These are phyloP conservation scores for Lathyrus tuberosus DNA, from an alignment of 306 rosid species.

Conservation along the genomic window DNA sequence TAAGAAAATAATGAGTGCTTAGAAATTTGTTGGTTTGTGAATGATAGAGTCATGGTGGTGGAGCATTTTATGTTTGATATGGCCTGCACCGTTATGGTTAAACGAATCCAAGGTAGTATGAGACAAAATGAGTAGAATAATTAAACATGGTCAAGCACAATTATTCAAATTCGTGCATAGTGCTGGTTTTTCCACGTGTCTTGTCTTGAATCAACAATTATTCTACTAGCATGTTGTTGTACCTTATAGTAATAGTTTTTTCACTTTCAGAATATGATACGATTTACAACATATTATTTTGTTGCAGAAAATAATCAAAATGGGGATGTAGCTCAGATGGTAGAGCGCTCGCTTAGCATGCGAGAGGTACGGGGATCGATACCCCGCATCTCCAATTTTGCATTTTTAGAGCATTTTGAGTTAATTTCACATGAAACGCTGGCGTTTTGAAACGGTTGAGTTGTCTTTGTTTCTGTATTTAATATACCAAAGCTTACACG, in stretches of 20 bases:
- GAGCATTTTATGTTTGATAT: slow-evolving; percentile 27
- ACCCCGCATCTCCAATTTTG: slow-evolving; percentile 75
- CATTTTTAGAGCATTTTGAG: rapidly evolving
- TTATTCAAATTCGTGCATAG: slow-evolving; percentile 5
- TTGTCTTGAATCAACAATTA: slow-evolving; percentile 4
- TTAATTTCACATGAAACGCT: not conserved
- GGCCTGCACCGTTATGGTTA: not conserved
- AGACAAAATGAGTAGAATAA: slow-evolving; percentile 33
- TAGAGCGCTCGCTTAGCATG: slow-evolving; percentile 99
- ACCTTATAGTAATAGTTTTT: too few species aligned
- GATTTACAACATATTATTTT: too few species aligned
- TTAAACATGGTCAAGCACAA: slow-evolving; percentile 14
- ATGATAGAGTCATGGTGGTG: not conserved
- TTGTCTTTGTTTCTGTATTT: slow-evolving; percentile 13
- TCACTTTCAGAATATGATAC: not conserved
- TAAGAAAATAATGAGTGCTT: slow-evolving; percentile 7
- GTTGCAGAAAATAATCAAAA: too few species aligned
- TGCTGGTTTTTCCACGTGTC: slow-evolving; percentile 32
- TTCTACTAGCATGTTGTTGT: not conserved
- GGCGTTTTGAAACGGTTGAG: not conserved
- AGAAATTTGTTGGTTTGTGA: slow-evolving; percentile 16
- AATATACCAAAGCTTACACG: slow-evolving; percentile 27
- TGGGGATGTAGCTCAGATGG: slow-evolving; percentile 98
- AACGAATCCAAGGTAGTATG: slow-evolving; percentile 13
- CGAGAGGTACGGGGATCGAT: slow-evolving; percentile 95